Evolutionary conservation across 768 basidiomycete genomes (phyloP), one percentile per base, ranked within the genome.

Genomic region (Lentinula detonsa): DNA sequence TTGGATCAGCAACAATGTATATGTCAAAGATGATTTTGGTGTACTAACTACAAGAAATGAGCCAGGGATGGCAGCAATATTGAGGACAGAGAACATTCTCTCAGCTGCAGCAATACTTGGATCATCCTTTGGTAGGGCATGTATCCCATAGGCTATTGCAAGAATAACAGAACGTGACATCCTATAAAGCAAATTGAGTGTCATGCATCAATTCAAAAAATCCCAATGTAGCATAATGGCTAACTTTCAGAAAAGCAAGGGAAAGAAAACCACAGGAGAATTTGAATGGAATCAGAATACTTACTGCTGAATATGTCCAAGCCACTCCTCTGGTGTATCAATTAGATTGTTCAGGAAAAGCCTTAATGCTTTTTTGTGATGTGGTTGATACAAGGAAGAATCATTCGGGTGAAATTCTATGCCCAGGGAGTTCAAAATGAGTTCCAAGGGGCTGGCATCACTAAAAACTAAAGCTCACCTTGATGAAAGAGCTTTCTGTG

Each of bases 111-210:
- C 63, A 37, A 85, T 70, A 63, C 76, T 78, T 2, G 81, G 78
- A 62, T 84, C 83, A 58, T 78, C 65, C 13, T 65, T 48, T 0
- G 74, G 69, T 40, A 72, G 62, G 8, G 78, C 71, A 11, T 77
- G 66, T 18, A 83, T 71, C 2, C 83, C 84, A 62, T 84, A 83
- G 0, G 78, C 76, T 8, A 81, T 62, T 0, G 73, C 73, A 54
- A 83, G 67, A 10, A 78, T 67, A 18, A 76, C 68, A n/a, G 73
- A 70, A 10, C 74, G 79, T 2, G 77, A 70, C 65, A 77, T 71
- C 46, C 80, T 82, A 50, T 16, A 54, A 9, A 57, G 23, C 42
- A 49, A 11, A 18, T 49, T 13, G 37, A 13, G 60, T 57, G 2
- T 0, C 3, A 28, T 28, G 28, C 28, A 28, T 28, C 28, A 28